Evolutionary conservation across 2,329 filamentous ascomycete genomes (phyloP).

Genomic region (Colletotrichum gigasporum): DNA sequence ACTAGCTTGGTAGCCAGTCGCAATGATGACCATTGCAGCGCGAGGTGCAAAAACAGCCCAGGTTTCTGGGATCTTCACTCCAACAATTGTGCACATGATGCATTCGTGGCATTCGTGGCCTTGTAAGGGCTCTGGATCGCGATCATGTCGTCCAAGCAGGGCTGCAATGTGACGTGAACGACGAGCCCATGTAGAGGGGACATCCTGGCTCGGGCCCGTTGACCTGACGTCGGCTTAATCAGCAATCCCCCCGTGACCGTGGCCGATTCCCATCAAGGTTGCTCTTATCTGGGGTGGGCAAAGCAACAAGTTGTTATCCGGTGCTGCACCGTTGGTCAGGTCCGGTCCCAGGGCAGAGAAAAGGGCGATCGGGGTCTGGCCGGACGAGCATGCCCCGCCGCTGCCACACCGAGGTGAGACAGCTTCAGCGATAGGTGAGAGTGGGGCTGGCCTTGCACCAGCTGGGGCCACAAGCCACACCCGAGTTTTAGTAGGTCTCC

Average conservation of each 20-base stretch:
- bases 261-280: not conserved
- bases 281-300: too few relatives aligned
- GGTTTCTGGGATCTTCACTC: constrained; percentile 21
- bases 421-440: not conserved
- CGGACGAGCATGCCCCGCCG: not conserved
- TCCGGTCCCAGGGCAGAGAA: not conserved
- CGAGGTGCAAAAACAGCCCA: constrained; percentile 2
- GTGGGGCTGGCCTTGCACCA: not conserved
- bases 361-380: not conserved
- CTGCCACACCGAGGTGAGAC: constrained; percentile 4
- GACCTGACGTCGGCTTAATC: constrained; percentile 22
- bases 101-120: too few relatives aligned
- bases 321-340: too few relatives aligned
- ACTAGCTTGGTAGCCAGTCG: not conserved
- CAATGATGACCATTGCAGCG: too few relatives aligned
- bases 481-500: constrained; percentile 46
- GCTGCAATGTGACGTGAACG: constrained; percentile 30
- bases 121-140: constrained; percentile 1
- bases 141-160: constrained; percentile 3
- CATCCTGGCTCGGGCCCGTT: not conserved
- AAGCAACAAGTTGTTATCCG: too few relatives aligned
- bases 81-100: constrained; percentile 18
- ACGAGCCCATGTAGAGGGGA: not conserved
- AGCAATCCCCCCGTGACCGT: not conserved
- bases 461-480: not conserved